These are phyloP conservation scores for Blastomyces silverae DNA, from an alignment of 2,329 filamentous ascomycete species.

Conservation along the genomic window DNA sequence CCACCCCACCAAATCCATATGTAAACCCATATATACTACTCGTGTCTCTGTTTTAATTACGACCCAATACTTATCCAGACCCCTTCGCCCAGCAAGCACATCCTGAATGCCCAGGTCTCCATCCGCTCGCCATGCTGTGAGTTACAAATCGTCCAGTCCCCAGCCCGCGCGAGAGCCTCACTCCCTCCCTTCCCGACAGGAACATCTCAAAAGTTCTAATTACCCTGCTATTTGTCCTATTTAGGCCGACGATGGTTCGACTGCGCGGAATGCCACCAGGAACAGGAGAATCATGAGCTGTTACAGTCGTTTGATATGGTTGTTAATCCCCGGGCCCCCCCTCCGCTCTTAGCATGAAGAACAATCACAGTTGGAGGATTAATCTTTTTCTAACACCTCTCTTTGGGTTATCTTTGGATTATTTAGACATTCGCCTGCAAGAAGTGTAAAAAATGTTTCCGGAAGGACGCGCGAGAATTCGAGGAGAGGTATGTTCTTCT, in stretches of 20 bases:
- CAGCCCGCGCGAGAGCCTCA: not conserved
- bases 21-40: not conserved
- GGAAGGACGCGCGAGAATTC: constrained; percentile 85
- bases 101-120: constrained; percentile 94
- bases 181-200: not conserved
- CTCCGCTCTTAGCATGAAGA: not conserved
- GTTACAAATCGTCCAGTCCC: constrained; percentile 28
- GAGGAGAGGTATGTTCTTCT: constrained; percentile 59
- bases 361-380: not conserved
- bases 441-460: constrained; percentile 97
- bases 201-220: not conserved
- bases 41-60: constrained; percentile 3
- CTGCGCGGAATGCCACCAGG: constrained; percentile 87
- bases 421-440: constrained; percentile 76
- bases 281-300: constrained; percentile 70
- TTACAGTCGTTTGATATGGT: constrained; percentile 76
- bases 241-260: constrained; percentile 72
- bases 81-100: constrained; percentile 68
- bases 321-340: constrained; percentile 14
- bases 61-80: not conserved
- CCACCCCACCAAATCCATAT: not conserved
- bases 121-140: constrained; percentile 94
- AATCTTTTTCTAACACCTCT: not conserved
- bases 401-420: not conserved
- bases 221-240: not conserved